Conservation (phyloP, 352 stramenopile genomes). For the Globisporangium megalacanthum region DNA sequence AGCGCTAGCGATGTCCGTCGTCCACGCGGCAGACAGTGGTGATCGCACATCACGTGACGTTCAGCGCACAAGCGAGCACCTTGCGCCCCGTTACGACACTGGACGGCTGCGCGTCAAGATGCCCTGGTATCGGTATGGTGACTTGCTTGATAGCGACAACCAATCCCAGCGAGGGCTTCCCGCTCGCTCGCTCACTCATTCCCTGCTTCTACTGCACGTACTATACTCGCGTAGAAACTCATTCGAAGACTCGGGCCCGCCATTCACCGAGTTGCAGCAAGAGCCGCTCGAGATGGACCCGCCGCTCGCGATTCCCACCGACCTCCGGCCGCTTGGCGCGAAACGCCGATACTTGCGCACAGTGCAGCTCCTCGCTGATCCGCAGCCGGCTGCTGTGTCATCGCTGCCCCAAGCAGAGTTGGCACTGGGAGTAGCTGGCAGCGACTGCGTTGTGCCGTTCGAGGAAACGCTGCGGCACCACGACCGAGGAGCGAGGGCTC, state of each 20-base stretch:
- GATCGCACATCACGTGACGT: not conserved
- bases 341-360: constrained; percentile 53
- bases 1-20: not conserved
- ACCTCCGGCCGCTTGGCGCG: constrained; percentile 40
- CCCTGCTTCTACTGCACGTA: not conserved
- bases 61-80: constrained; percentile 1
- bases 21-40: not conserved
- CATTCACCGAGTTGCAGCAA: constrained; percentile 24
- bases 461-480: constrained; percentile 8
- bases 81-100: constrained; percentile 16
- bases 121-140: constrained; percentile 60
- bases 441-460: constrained; percentile 4
- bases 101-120: constrained; percentile 26
- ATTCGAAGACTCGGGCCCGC: constrained; percentile 36
- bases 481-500: not conserved
- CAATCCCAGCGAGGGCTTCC: not conserved
- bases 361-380: constrained; percentile 47
- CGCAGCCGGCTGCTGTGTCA: not conserved
- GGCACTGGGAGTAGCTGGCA: not conserved
- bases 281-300: constrained; percentile 38
- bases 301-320: constrained; percentile 45
- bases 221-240: constrained; percentile 36
- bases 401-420: not conserved
- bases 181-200: not conserved
- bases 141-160: too few species aligned